Evolutionary conservation across 2,329 filamentous ascomycete genomes (phyloP), one percentile per base, ranked within the genome.

Genomic region (Helicocarpus griseus): DNA sequence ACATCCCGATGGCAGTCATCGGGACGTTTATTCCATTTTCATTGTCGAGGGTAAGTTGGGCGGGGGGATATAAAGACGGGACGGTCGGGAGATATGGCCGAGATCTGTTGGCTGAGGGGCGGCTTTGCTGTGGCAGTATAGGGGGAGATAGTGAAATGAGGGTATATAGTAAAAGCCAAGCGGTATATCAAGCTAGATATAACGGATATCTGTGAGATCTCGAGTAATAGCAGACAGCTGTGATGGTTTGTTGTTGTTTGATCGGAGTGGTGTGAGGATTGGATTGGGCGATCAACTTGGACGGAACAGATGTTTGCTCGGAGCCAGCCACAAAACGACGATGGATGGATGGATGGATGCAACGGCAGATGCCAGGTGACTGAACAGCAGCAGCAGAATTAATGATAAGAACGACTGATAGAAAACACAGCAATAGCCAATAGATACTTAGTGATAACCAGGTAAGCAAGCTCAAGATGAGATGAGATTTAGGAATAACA

Each of bases 1-100:
- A 63, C 65, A 59, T 60, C 49, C 58, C 54, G 56, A 56, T 55
- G 54, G 52, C 44, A 51, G 50, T 49, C 56, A 55, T 56, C 54
- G 50, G 55, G 58, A 54, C 61, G 21, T 31, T 52, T 45, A 54
- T 19, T 26, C 35, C 41, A 47, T 50, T 39, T 22, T 33, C n/a
- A 31, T 31, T 19, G 26, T 22, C 21, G 39, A 45, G 8, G 28
- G 39, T 21, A 19, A 24, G 17, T 17, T 38, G 31, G 19, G 21
- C 13, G 8, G 21, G n/a, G 31, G 28, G 43, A 46, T 46, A n/a
- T 26, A 14, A n/a, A 1, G 11, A 14, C 5, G 19, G 21, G 14
- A 13, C 9, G 3, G 38, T 19, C 13, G 9, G 19, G 11, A 21
- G 39, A 41, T n/a, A 40, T n/a, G n/a, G 39, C n/a, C 7, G 22